Conservation (phyloP, 73 alveolate genomes). For the Blepharisma japonicum region DNA sequence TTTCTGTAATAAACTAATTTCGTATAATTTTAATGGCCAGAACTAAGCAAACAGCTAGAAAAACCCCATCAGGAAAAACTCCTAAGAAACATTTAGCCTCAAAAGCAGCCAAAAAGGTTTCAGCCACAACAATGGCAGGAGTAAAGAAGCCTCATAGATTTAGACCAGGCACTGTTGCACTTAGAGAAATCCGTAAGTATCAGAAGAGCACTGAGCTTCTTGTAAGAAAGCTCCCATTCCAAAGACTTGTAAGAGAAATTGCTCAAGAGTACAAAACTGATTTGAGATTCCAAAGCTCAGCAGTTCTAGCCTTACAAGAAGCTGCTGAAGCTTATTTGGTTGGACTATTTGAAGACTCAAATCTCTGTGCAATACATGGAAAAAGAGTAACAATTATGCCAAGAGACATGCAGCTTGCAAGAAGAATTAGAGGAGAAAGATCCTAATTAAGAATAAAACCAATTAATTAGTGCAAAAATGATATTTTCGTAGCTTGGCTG, state of each 20-base stretch:
- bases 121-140: neutral
- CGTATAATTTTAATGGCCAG: too few relatives aligned
- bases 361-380: slow-evolving; percentile 94
- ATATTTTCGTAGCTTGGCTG: too few relatives aligned
- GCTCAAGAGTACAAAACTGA: slow-evolving; percentile 64
- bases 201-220: slow-evolving; percentile 75
- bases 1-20: too few relatives aligned
- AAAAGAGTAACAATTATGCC: slow-evolving; percentile 96
- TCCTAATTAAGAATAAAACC: neutral
- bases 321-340: slow-evolving; percentile 93
- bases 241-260: slow-evolving; percentile 73
- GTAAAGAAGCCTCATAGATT: slow-evolving; percentile 67
- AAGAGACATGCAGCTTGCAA: slow-evolving; percentile 85
- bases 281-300: slow-evolving; percentile 61
- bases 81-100: slow-evolving; percentile 84
- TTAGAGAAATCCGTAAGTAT: slow-evolving; percentile 78
- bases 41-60: slow-evolving; percentile 78
- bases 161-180: slow-evolving; percentile 86
- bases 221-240: slow-evolving; percentile 76
- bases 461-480: too few relatives aligned
- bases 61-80: slow-evolving; percentile 86
- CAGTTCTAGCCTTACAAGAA: slow-evolving; percentile 75
- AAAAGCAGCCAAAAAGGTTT: slow-evolving; percentile 25
- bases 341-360: slow-evolving; percentile 87
- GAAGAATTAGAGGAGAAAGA: slow-evolving; percentile 82